Conservation (phyloP, 2,329 filamentous ascomycete genomes). For the Fusarium tupiense region DNA sequence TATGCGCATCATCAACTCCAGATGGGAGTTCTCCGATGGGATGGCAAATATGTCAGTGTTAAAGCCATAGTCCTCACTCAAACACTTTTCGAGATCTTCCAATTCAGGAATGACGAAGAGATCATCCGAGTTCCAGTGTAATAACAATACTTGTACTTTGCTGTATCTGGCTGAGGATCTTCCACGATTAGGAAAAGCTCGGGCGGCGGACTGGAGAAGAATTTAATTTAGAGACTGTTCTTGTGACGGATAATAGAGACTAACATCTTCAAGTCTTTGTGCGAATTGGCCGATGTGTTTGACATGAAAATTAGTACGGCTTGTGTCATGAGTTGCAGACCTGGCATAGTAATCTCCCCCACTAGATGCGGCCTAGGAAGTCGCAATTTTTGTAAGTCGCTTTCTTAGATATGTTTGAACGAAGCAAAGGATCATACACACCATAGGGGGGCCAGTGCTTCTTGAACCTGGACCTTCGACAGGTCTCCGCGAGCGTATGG, state of each 20-base stretch:
- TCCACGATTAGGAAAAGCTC: conserved; percentile 67
- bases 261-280: conserved; percentile 63
- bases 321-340: conserved; percentile 65
- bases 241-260: conserved; percentile 37
- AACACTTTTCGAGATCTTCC: conserved; percentile 64
- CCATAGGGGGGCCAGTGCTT: conserved; percentile 57
- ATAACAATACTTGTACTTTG: conserved; percentile 63
- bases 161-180: conserved; percentile 63
- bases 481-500: conserved; percentile 61
- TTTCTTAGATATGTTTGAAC: not conserved
- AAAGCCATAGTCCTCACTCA: conserved; percentile 65
- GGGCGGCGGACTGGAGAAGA: conserved; percentile 58
- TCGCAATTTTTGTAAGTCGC: conserved; percentile 26
- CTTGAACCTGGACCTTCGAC: conserved; percentile 57
- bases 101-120: conserved; percentile 67
- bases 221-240: conserved; percentile 1
- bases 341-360: conserved; percentile 43
- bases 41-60: conserved; percentile 68
- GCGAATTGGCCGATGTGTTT: conserved; percentile 66
- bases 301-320: conserved; percentile 66
- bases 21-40: conserved; percentile 66
- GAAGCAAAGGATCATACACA: conserved; percentile 48
- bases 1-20: conserved; percentile 67
- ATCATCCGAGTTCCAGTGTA: conserved; percentile 68
- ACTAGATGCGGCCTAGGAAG: conserved; percentile 25